Base-by-base conservation (phyloP, 73 alveolate species). In the Breviolum minutum region DNA sequence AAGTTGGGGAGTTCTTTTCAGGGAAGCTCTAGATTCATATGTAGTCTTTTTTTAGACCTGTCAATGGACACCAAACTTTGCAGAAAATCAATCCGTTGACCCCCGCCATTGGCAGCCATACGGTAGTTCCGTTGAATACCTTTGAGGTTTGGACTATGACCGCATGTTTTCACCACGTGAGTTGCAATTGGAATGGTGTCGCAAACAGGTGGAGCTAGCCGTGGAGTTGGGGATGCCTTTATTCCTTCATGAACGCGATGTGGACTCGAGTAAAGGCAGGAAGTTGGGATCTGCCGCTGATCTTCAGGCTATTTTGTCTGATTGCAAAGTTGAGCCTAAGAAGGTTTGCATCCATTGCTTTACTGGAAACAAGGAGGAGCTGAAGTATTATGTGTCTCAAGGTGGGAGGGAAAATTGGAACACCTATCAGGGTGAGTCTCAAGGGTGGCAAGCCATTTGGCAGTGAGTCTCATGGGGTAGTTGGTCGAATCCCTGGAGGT, bases 221-320 rank as follows among this genome's bases (percentile, higher is more conserved):
- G 94, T 94, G 85, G 94, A 80, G 61, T 61, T 94, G 94, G 85
- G 76, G 40, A 94, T 94, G 99, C 99, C 99, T 22, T 80, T 94
- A 64, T 94, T 94, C 90, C 99, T 94, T n/a, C 99, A 94, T 81
- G 99, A 94, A 85, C 93, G 99, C 24, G 99, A 94, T 63, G 29
- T 93, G 32, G 99, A 80, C 24, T 11, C 87, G 32, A 80, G 86
- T 94, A 79, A 80, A 76, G 99, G 99, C 30, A 48, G 26, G 60
- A 87, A 74, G 0, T 8, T 94, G 76, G 99, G 99, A 14, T 94
- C 99, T 10, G 54, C 94, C 0, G 70, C 60, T 9, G 90, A 94
- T 60, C 83, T 94, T 26, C 94, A 16, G 61, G 54, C 16, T 22
- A 94, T 94, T 48, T 73, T 94, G 30, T 11, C 63, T 3, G 94